A percentile compares a stretch with the other conserved stretches of the same genome.
phyloP scores from a whole-genome alignment of 2,329 filamentous ascomycete species.

The Hysterium pulicare region DNA sequence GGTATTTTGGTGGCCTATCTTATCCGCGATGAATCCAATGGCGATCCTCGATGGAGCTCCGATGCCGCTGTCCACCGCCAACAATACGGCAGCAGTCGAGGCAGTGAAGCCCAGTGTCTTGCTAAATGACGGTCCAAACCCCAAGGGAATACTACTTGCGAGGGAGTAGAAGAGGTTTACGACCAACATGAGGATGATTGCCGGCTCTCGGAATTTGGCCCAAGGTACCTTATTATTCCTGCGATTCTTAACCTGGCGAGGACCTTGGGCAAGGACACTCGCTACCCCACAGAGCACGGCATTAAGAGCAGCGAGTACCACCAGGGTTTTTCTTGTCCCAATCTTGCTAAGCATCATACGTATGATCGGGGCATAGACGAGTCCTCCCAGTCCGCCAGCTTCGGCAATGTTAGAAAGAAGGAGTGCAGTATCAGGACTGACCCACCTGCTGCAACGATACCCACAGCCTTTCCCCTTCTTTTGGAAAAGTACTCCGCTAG shows the following conservation, averaged over 20 bases:
- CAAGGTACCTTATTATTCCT: slow-evolving; percentile 40
- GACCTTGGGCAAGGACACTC: slow-evolving; percentile 33
- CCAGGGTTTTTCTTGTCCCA: slow-evolving; percentile 46
- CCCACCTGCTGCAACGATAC: slow-evolving; percentile 14
- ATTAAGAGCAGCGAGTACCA: slow-evolving; percentile 39
- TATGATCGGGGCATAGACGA: slow-evolving; percentile 18
- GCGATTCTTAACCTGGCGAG: slow-evolving; percentile 37
- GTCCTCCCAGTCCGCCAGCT: slow-evolving; percentile 17
- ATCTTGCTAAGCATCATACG: slow-evolving; percentile 41
- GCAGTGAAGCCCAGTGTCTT: slow-evolving; percentile 43
- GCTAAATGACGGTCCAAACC: slow-evolving; percentile 49
- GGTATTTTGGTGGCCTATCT: slow-evolving; percentile 48
- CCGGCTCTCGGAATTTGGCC: slow-evolving; percentile 35
- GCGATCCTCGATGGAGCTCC: slow-evolving; percentile 46
- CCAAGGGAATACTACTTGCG: slow-evolving; percentile 47
- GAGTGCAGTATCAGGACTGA: neutral
- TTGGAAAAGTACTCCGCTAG: slow-evolving; percentile 50
- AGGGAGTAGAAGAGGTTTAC: slow-evolving; percentile 40
- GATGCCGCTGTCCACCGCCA: slow-evolving; percentile 46
- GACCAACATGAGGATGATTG: slow-evolving; percentile 42
- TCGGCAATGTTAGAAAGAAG: neutral
- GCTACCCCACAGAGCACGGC: slow-evolving; percentile 38
- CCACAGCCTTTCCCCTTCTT: slow-evolving; percentile 39
- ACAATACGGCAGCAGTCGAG: slow-evolving; percentile 41
- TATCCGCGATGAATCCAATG: slow-evolving; percentile 47